These are phyloP conservation scores for Leptographium lundbergii DNA, from an alignment of 2,329 filamentous ascomycete species.

Conservation along the genomic window DNA sequence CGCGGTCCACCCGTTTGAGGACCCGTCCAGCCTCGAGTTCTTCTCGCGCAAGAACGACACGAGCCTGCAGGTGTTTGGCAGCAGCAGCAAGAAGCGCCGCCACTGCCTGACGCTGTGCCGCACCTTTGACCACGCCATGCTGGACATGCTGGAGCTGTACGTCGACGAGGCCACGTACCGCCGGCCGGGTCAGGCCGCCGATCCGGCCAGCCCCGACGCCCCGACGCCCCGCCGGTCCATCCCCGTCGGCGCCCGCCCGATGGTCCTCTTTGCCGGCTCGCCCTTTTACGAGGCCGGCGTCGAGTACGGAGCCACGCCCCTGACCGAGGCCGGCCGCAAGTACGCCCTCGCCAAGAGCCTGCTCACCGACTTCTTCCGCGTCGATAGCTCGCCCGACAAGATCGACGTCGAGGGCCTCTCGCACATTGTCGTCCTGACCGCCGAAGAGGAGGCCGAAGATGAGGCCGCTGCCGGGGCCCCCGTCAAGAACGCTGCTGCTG, in stretches of 20 bases:
- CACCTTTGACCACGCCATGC: conserved; percentile 72
- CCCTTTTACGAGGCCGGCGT: conserved; percentile 52
- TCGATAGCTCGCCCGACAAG: conserved; percentile 58
- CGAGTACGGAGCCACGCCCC: conserved; percentile 43
- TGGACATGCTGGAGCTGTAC: conserved; percentile 90
- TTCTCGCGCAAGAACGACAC: conserved; percentile 95
- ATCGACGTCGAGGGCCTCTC: conserved; percentile 93
- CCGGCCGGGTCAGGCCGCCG: conserved; percentile 40
- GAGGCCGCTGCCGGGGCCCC: no score
- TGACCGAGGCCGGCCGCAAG: conserved; percentile 11
- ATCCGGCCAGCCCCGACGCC: neutral
- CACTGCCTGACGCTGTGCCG: conserved; percentile 75
- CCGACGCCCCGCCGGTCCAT: conserved; percentile 33
- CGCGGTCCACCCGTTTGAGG: conserved; percentile 76
- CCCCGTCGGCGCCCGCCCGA: conserved; percentile 71
- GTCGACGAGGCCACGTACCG: conserved; percentile 64
- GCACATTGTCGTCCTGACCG: conserved; percentile 73
- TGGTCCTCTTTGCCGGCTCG: conserved; percentile 74
- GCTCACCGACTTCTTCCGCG: conserved; percentile 83
- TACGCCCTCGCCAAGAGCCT: conserved; percentile 82
- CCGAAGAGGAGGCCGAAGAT: conserved; percentile 40
- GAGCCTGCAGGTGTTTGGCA: conserved; percentile 58
- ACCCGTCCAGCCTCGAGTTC: conserved; percentile 49
- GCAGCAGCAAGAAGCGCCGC: conserved; percentile 87
- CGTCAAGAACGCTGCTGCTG: no score